These are phyloP conservation scores for Bocquillonia castaneifolia DNA, from an alignment of 441 rosid species.

Conservation along the genomic window DNA sequence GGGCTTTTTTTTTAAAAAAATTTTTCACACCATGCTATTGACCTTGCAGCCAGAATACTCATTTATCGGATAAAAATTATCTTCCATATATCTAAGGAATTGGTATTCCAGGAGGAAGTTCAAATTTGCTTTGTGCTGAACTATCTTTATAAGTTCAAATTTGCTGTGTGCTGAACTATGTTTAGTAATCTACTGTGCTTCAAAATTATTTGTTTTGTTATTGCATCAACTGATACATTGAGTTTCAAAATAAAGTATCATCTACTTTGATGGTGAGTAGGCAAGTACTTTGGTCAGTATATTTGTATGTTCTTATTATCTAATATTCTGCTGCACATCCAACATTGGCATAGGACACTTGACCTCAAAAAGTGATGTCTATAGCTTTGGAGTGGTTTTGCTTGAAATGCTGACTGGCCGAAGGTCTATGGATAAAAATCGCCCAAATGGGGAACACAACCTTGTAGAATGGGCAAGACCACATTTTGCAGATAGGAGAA, in stretches of 20 bases:
- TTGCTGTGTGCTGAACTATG: background rate
- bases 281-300: background rate
- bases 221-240: too few species aligned
- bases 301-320: background rate
- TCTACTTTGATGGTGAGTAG: background rate
- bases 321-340: slow-evolving; percentile 6
- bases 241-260: background rate
- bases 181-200: background rate
- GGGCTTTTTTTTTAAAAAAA: background rate
- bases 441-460: slow-evolving; percentile 37
- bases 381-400: slow-evolving; percentile 47
- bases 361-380: slow-evolving; percentile 46
- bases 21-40: background rate
- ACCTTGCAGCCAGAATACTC: background rate
- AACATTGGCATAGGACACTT: slow-evolving; percentile 35
- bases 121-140: background rate
- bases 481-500: slow-evolving; percentile 32
- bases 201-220: background rate
- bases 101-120: background rate
- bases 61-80: background rate
- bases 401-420: slow-evolving; percentile 48
- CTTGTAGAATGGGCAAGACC: slow-evolving; percentile 45
- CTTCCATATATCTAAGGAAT: background rate
- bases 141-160: too few species aligned
- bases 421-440: slow-evolving; percentile 37